These are phyloP conservation scores for Candida tallmaniae DNA, from an alignment of 805 yeast species.

Conservation along the genomic window DNA sequence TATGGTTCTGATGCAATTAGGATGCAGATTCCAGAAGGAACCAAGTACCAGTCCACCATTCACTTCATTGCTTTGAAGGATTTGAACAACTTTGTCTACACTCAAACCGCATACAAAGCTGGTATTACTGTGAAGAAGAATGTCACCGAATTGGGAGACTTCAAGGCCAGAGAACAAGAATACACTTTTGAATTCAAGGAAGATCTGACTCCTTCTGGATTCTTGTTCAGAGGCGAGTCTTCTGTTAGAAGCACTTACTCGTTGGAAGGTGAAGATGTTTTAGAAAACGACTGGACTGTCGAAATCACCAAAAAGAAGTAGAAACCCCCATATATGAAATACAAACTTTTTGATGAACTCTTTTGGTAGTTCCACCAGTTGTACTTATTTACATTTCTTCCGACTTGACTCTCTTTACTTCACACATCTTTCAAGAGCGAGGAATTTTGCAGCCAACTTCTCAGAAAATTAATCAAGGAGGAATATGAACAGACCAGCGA, in stretches of 20 bases:
- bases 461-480: too few relatives aligned
- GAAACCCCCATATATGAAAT: too few relatives aligned
- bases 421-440: too few relatives aligned
- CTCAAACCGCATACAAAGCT: conserved; percentile 31
- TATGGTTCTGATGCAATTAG: conserved; percentile 23
- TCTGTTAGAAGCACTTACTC: conserved; percentile 29
- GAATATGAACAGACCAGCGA: conserved; percentile 53
- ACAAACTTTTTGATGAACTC: too few relatives aligned
- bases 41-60: conserved; percentile 28
- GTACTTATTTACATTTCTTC: too few relatives aligned
- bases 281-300: conserved; percentile 29
- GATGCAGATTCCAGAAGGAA: conserved; percentile 33
- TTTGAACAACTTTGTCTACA: conserved; percentile 28
- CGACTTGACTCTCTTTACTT: too few relatives aligned
- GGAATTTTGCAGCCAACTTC: too few relatives aligned
- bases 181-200: conserved; percentile 26
- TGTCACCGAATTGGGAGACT: conserved; percentile 28
- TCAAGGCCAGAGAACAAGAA: conserved; percentile 30
- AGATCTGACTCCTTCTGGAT: conserved; percentile 38
- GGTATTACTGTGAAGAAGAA: conserved; percentile 30
- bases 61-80: conserved; percentile 27
- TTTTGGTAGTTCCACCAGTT: too few relatives aligned
- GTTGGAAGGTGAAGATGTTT: conserved; percentile 27
- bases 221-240: conserved; percentile 31
- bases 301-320: conserved; percentile 26